A percentile compares a stretch with the other conserved stretches of the same genome.
These are phyloP conservation scores for Podospora didyma DNA, from an alignment of 495 filamentous ascomycete genomes.

Conservation along the genomic window DNA sequence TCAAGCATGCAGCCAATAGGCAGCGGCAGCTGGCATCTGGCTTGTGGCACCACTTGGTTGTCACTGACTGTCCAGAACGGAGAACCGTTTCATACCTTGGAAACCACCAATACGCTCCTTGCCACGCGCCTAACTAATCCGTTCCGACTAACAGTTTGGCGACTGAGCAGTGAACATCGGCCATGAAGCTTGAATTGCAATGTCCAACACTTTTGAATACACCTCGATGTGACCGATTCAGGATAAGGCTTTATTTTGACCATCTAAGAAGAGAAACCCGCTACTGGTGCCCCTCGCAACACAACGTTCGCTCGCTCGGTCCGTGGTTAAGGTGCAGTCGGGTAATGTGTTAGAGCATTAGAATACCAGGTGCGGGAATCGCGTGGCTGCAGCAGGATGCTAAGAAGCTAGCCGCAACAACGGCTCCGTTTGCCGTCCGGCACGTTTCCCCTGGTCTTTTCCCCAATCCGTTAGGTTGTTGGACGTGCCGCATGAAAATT, in stretches of 20 bases:
- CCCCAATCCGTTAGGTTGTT: conserved; percentile 7
- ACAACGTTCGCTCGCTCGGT: background rate
- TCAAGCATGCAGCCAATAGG: no score
- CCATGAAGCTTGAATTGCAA: no score
- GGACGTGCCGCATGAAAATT: background rate
- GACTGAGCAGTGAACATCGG: no score
- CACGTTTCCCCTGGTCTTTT: background rate
- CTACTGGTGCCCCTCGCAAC: background rate
- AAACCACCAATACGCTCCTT: no score
- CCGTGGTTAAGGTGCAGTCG: background rate
- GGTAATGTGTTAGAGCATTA: background rate
- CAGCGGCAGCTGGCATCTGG: no score
- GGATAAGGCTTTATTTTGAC: background rate
- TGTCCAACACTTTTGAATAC: no score
- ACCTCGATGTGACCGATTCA: background rate
- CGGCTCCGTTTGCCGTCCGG: conserved; percentile 8
- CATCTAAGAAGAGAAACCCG: background rate
- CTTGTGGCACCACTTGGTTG: no score
- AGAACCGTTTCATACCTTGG: no score
- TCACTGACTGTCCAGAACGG: no score
- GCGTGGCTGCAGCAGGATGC: conserved; percentile 4
- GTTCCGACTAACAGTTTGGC: no score
- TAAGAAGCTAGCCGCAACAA: conserved; percentile 13
- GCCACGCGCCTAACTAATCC: no score
- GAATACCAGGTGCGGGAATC: background rate